phyloP scores from a whole-genome alignment of 345 rosid species.

The Bretschneidera sinensis region DNA sequence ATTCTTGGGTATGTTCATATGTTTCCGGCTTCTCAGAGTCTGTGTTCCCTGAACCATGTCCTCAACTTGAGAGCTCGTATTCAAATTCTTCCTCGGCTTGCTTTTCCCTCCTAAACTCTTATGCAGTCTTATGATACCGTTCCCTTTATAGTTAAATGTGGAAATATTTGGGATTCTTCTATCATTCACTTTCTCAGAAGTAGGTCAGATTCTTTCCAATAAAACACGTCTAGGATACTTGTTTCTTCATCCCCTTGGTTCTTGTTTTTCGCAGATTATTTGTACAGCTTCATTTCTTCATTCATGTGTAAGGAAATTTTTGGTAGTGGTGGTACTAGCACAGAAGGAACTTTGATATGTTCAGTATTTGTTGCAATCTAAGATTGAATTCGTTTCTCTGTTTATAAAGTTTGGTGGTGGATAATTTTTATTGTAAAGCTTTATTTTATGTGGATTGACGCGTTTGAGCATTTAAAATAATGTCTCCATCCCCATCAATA shows the following conservation, averaged over 20 bases:
- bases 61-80: conserved; percentile 36
- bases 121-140: conserved; percentile 39
- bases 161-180: conserved; percentile 11
- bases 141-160: conserved; percentile 5
- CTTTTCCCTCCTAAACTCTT: conserved; percentile 17
- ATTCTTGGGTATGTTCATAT: conserved; percentile 64
- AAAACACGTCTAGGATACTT: conserved; percentile 38
- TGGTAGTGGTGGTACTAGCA: conserved; percentile 33
- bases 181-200: conserved; percentile 18
- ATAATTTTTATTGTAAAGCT: background rate
- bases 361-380: conserved; percentile 4
- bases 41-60: conserved; percentile 67
- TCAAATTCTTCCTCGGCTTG: conserved; percentile 32
- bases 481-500: no score
- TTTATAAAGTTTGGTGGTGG: background rate
- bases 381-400: conserved; percentile 11
- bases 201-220: conserved; percentile 51
- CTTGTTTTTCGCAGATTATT: conserved; percentile 43
- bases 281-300: conserved; percentile 84
- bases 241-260: conserved; percentile 22
- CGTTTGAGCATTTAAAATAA: no score
- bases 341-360: conserved; percentile 6
- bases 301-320: conserved; percentile 69
- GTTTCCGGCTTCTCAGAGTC: conserved; percentile 69
- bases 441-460: no score